A percentile compares a stretch with the other conserved stretches of the same genome.
These are phyloP conservation scores for Exophiala alcalophila DNA, from an alignment of 2,329 filamentous ascomycete species.

Conservation along the genomic window DNA sequence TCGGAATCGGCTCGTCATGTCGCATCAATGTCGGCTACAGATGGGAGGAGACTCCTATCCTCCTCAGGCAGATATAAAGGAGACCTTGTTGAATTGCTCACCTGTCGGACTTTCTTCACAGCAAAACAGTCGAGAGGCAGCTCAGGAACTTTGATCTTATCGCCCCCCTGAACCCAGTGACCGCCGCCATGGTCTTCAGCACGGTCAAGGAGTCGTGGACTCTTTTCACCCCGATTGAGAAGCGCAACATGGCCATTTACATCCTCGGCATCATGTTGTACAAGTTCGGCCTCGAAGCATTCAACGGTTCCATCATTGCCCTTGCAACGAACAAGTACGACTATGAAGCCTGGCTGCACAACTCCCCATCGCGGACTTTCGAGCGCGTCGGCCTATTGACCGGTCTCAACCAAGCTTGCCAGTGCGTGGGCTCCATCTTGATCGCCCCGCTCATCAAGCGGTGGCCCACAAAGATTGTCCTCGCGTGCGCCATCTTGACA, in stretches of 20 bases:
- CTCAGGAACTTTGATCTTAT: too few relatives aligned
- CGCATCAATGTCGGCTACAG: too few relatives aligned
- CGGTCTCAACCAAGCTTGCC: constrained; percentile 51
- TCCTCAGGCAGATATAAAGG: too few relatives aligned
- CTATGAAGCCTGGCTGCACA: constrained; percentile 39
- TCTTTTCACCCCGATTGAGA: constrained; percentile 42
- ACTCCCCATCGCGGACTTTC: constrained; percentile 42
- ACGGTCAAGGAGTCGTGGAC: constrained; percentile 8
- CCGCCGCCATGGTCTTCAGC: neutral
- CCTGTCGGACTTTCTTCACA: too few relatives aligned
- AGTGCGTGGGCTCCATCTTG: constrained; percentile 51
- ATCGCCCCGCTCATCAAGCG: constrained; percentile 52
- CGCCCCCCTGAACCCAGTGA: too few relatives aligned
- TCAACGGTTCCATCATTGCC: constrained; percentile 51
- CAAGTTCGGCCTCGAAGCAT: constrained; percentile 53
- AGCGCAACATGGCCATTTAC: constrained; percentile 48
- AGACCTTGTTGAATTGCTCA: too few relatives aligned
- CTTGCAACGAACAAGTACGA: constrained; percentile 52
- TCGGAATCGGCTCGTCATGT: too few relatives aligned
- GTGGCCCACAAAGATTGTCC: constrained; percentile 48
- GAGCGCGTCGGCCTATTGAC: constrained; percentile 48
- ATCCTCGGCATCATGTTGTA: constrained; percentile 53
- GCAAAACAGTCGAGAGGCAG: too few relatives aligned
- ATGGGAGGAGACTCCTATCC: too few relatives aligned
- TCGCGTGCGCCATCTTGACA: constrained; percentile 44